Evolutionary conservation across 192 early-diverging fungal genomes (phyloP), one percentile per base, ranked within the genome.

Genomic region (Chytriomyces sp.): DNA sequence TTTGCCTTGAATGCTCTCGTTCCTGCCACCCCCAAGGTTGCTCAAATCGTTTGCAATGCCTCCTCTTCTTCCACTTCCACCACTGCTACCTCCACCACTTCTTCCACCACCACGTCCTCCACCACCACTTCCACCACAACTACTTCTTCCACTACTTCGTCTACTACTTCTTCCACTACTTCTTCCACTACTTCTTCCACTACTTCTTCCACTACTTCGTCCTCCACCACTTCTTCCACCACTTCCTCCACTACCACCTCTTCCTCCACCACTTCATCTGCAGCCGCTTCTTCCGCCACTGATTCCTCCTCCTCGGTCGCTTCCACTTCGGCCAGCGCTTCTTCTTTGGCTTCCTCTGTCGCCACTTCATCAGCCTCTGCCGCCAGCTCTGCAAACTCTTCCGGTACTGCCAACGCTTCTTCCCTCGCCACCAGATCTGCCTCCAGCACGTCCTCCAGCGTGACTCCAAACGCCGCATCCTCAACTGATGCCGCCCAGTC

Each of bases 1-100:
- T 28, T 43, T n/a, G 64, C 63, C 67, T 26, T 77, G 18, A 77
- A 77, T 69, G 45, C 64, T 10, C 45, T 60, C 28, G 64, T 68
- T 50, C 67, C 44, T 13, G 44, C 67, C 11, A 49, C n/a, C 45
- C 44, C 67, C 24, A 49, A 72, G 50, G 53, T 81, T 61, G 69
- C 69, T 76, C 50, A 64, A 77, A 60, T 47, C 60, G 48, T 43
- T 81, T 43, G 61, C 53, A 57, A 13, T 2, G 0, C 53, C 3
- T 1, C 67, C 10, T 50, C 28, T 49, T 43, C 75, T 49, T 76
- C 74, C 68, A 67, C 24, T 60, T 8, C 70, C 70, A 7, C 64
- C 50, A 8, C 62, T 8, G 23, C 45, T 46, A 64, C 72, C 57
- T 45, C 72, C 60, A 64, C 20, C 23, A 50, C 50, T 57, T 57